Conservation (phyloP, 306 rosid genomes). For the Ziziphus jujuba region DNA sequence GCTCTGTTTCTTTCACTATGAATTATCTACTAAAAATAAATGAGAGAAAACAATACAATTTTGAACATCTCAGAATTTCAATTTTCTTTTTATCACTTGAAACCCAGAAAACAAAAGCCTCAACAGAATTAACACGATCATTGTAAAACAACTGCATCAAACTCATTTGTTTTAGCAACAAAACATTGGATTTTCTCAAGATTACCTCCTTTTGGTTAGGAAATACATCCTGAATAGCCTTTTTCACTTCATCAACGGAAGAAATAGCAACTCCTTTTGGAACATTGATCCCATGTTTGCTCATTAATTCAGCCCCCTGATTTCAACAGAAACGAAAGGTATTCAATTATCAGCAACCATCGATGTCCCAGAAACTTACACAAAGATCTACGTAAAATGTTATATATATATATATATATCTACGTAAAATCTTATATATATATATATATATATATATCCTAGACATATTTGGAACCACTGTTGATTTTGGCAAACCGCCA, state of each 20-base stretch:
- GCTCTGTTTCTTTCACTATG: slow-evolving; percentile 6
- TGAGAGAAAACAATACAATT: not conserved
- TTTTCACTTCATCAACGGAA: slow-evolving; percentile 46
- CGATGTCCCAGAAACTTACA: not conserved
- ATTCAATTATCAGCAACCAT: slow-evolving; percentile 2
- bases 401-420: slow-evolving; percentile 1
- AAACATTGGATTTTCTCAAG: not conserved
- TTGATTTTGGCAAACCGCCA: too few relatives aligned
- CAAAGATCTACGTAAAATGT: not conserved
- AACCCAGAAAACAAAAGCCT: not conserved
- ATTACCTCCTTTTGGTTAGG: slow-evolving; percentile 58
- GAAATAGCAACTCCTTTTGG: slow-evolving; percentile 51
- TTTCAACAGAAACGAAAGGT: slow-evolving; percentile 17
- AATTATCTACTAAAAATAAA: not conserved
- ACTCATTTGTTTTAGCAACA: not conserved
- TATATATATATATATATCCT: too few relatives aligned
- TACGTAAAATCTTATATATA: not conserved
- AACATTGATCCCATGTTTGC: slow-evolving; percentile 83
- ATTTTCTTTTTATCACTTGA: too few relatives aligned
- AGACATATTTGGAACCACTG: too few relatives aligned
- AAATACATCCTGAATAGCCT: slow-evolving; percentile 55
- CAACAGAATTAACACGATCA: not conserved
- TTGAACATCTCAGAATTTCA: too few relatives aligned
- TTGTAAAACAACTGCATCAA: too few relatives aligned
- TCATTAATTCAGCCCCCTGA: slow-evolving; percentile 94